Percentiles rank a stretch among this genome's conserved stretches.
phyloP scores from a whole-genome alignment of 345 rosid species.

The Boechera divaricarpa region DNA sequence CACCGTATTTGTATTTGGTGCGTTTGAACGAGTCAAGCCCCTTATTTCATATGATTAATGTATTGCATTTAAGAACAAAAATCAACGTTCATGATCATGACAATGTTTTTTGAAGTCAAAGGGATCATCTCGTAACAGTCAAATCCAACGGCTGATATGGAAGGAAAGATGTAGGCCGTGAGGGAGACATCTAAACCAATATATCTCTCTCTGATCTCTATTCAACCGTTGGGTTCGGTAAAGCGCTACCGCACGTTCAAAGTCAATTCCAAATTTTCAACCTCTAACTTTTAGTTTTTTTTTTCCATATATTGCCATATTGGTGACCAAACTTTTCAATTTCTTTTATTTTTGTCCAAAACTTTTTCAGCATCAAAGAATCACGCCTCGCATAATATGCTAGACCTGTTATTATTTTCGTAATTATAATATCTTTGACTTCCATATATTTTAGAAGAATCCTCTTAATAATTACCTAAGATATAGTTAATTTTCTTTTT shows the following conservation, averaged over 20 bases:
- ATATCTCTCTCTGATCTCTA: neutral
- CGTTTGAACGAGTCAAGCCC: no score
- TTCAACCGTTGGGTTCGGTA: constrained; percentile 39
- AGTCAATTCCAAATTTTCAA: constrained; percentile 36
- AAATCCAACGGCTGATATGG: constrained; percentile 44
- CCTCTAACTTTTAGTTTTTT: neutral
- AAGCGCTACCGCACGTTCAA: constrained; percentile 35
- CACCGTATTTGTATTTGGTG: no score
- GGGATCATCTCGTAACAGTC: constrained; percentile 11
- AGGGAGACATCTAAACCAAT: constrained; percentile 30
- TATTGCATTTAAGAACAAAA: neutral
- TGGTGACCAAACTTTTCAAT: neutral
- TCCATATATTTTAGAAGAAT: neutral
- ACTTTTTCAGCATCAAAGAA: neutral
- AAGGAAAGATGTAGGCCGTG: constrained; percentile 31
- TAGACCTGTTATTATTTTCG: neutral
- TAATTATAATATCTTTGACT: neutral
- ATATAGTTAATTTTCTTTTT: no score
- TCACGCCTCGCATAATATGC: neutral
- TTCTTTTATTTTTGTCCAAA: constrained; percentile 2
- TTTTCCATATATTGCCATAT: neutral
- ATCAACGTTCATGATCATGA: neutral
- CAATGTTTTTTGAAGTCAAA: constrained; percentile 23
- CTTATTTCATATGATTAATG: no score
- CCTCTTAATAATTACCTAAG: neutral